Base-by-base conservation (phyloP, 2,329 filamentous ascomycete species). In the Aspergillus thermomutatus region DNA sequence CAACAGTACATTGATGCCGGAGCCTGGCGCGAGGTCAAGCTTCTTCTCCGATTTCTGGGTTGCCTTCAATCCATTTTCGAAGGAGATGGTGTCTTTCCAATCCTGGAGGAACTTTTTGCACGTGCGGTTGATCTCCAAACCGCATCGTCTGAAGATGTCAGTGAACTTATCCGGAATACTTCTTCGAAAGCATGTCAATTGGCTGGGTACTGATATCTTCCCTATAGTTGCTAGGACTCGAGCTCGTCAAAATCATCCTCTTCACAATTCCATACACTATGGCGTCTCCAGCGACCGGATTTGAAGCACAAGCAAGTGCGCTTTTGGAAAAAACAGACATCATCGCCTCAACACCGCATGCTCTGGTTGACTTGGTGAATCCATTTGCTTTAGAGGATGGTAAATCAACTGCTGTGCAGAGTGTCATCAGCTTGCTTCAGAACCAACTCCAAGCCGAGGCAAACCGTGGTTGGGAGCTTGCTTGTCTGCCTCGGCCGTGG, bases 171-270 rank as follows among this genome's bases (percentile, higher is more conserved):
- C 14, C 31, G 14, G 2, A 37, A 37, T 5, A 28, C 11, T 17
- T 19, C 26, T 37, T 46, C 45, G 46, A n/a, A n/a, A 28, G 23
- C 26, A 17, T 11, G 26, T 48, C 25, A 26, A 26, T 27, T 50
- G 7, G 45, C 37, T 11, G 17, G 11, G 6, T 37, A 52, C 59
- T 69, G 55, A 71, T 57, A 27, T 49, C 46, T 46, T 52, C 58
- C 57, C 60, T 60, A 66, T 62, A 85, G 81, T 76, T 84, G 46
- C 76, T 88, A 50, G 85, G 86, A 21, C 76, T 95, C 45, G 94
- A 97, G 77, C 84, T 99, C 34, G 92, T 97, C 72, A 97, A 97
- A 77, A 92, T 97, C 66, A 97, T 99, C 63, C 85, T 97, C 47
- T 85, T 97, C 50, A 96, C 93, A 0, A 89, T 99, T 57, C 93